Base-by-base conservation (phyloP, 2,329 filamentous ascomycete genomes). In the Paraconiothyrium sp. region DNA sequence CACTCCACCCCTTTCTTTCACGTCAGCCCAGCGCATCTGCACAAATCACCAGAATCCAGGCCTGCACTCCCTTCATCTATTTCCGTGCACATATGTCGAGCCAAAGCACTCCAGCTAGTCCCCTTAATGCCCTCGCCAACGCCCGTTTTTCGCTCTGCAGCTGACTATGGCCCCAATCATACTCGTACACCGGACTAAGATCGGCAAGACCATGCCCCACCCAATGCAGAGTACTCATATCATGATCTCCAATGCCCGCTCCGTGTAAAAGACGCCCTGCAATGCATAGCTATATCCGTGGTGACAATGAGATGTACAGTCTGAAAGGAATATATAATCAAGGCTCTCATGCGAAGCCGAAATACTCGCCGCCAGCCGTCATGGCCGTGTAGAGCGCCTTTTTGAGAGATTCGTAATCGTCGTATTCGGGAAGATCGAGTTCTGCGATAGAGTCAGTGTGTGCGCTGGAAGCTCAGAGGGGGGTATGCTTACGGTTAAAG, bases 371-470 rank as follows among this genome's bases (percentile, higher is more conserved):
- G 70, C 95, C 95, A 68, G 94, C 90, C n/a, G 95, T 99, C 80
- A 99, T 97, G 65, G 95, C 95, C 70, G 94, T 98, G 79, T 96
- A 90, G 62, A 99, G 82, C 76, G 95, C 93, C 72, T 92, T 89
- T 65, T 95, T 90, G 64, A 99, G 87, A 70, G 87, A 85, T 74
- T 99, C 95, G 80, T 99, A 99, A 78, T 89, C 96, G 75, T 98
- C 95, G 77, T 99, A 99, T 82, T 99, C 95, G 46, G 95, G 95
- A 70, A 99, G 88, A 83, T 99, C 95, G 77, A 99, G 92, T 84
- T 99, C 93, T 97, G 78, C 62, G 57, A 59, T 47, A 5, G 48
- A 56, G 71, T 85, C 73, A 85, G 80, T 68, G 32, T n/a, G 67
- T 56, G 37, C 35, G 9, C 22, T 41, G 8, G 9, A 30, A 22